A percentile compares a stretch with the other conserved stretches of the same genome.
Evolutionary conservation across 2,329 filamentous ascomycete species (phyloP).

Genomic region (Fusarium bulbicola): DNA sequence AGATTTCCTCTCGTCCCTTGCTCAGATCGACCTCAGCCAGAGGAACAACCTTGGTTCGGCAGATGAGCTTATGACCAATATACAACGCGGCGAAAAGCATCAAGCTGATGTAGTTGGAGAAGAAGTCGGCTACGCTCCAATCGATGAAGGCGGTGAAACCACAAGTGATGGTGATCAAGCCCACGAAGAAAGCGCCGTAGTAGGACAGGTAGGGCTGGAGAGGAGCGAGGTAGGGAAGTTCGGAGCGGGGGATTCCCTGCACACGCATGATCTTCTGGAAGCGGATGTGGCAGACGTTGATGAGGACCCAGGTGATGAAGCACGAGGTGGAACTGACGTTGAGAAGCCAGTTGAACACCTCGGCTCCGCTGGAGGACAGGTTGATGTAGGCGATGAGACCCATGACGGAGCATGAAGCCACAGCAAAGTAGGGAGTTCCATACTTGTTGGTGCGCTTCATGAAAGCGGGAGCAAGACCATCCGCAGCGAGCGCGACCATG

Average conservation of each 20-base stretch:
- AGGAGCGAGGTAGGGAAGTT: conserved; percentile 68
- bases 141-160: conserved; percentile 74
- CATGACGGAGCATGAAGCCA: conserved; percentile 62
- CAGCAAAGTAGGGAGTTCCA: conserved; percentile 71
- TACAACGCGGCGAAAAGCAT: conserved; percentile 70
- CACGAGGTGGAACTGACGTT: conserved; percentile 75
- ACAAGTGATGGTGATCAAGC: conserved; percentile 72
- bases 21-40: conserved; percentile 50
- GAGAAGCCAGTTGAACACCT: conserved; percentile 77
- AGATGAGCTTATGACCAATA: conserved; percentile 66
- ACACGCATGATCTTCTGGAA: conserved; percentile 69
- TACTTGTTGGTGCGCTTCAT: conserved; percentile 67
- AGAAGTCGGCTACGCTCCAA: conserved; percentile 69
- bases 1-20: conserved; percentile 35
- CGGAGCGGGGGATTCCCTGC: conserved; percentile 65
- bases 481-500: conserved; percentile 71
- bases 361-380: conserved; percentile 63
- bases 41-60: conserved; percentile 51
- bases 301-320: conserved; percentile 76
- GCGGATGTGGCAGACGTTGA: conserved; percentile 69
- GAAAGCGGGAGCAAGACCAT: conserved; percentile 69
- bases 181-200: conserved; percentile 72
- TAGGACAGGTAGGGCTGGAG: conserved; percentile 71
- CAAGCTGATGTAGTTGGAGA: conserved; percentile 70
- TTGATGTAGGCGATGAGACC: conserved; percentile 75